These are phyloP conservation scores for Scedosporium boydii DNA, from an alignment of 2,329 filamentous ascomycete species.

Conservation along the genomic window DNA sequence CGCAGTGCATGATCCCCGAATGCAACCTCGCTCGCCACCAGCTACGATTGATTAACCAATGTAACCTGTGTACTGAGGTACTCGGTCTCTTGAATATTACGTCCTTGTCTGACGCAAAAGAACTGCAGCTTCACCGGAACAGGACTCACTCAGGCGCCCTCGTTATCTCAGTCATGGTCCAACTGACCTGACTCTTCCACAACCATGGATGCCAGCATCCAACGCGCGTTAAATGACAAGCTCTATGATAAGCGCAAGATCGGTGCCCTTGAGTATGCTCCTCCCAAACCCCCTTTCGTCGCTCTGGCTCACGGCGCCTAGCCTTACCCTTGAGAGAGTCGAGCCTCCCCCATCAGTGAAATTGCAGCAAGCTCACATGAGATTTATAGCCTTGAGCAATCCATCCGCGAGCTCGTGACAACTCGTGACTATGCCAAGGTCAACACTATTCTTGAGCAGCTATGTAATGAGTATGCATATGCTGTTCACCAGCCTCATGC, in stretches of 20 bases:
- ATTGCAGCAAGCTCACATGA: not conserved
- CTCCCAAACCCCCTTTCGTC: constrained; percentile 1
- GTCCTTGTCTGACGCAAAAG: not conserved
- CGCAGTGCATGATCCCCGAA: too few relatives aligned
- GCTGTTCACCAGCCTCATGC: constrained; percentile 95
- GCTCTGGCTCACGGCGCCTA: not conserved
- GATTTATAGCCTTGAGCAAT: constrained; percentile 66
- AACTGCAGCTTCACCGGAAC: not conserved
- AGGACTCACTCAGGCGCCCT: not conserved
- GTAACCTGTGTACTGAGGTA: too few relatives aligned
- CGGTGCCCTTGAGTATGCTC: constrained; percentile 82
- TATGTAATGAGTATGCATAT: constrained; percentile 96
- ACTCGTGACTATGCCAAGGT: constrained; percentile 72
- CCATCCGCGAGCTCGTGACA: constrained; percentile 75
- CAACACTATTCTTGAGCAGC: constrained; percentile 81
- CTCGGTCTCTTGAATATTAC: too few relatives aligned
- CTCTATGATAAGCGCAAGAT: constrained; percentile 97
- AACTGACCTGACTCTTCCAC: not conserved
- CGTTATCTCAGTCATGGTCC: not conserved
- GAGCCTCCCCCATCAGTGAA: not conserved
- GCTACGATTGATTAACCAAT: too few relatives aligned
- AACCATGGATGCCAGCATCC: constrained; percentile 78
- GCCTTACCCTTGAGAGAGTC: not conserved
- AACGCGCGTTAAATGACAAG: constrained; percentile 91
- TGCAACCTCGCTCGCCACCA: too few relatives aligned